A percentile compares a stretch with the other conserved stretches of the same genome.
phyloP scores from a whole-genome alignment of 2,329 filamentous ascomycete species.

The Leptographium flavum region DNA sequence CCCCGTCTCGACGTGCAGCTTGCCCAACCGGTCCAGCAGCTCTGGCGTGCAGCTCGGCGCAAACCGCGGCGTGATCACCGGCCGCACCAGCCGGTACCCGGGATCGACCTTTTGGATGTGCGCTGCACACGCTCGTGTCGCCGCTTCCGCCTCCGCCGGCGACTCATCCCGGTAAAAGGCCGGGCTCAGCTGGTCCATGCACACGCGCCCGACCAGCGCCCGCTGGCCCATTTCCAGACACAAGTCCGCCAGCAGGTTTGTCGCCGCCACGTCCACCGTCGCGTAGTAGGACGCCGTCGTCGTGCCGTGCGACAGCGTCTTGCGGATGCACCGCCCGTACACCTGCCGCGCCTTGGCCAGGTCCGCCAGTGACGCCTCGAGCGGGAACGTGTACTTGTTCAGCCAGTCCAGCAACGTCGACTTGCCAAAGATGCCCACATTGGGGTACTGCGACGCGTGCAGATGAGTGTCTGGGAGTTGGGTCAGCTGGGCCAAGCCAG shows the following conservation, averaged over 20 bases:
- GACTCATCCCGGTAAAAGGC: conserved; percentile 67
- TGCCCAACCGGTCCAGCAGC: conserved; percentile 49
- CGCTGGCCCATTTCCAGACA: conserved; percentile 71
- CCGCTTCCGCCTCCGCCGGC: conserved; percentile 37
- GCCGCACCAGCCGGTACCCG: conserved; percentile 46
- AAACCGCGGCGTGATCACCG: conserved; percentile 66
- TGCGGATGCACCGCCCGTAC: conserved; percentile 64
- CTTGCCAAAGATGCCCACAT: conserved; percentile 85
- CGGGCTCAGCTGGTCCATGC: conserved; percentile 75
- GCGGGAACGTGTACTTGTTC: conserved; percentile 84
- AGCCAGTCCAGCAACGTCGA: conserved; percentile 90
- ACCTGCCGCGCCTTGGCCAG: conserved; percentile 50
- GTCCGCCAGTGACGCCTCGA: conserved; percentile 63
- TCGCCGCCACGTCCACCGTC: conserved; percentile 72
- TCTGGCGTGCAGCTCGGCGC: conserved; percentile 46
- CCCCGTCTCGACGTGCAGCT: conserved; percentile 44
- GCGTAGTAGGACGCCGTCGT: conserved; percentile 93
- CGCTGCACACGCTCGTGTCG: conserved; percentile 44
- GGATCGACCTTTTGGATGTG: conserved; percentile 60
- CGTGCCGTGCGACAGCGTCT: conserved; percentile 78
- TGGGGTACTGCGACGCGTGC: conserved; percentile 90
- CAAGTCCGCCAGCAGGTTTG: conserved; percentile 79
- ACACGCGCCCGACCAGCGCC: conserved; percentile 84
- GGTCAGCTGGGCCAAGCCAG: not conserved
- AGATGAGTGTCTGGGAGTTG: conserved; percentile 70